A percentile compares a stretch with the other conserved stretches of the same genome.
phyloP scores from a whole-genome alignment of 2,329 filamentous ascomycete genomes.

The Setomelanomma holmii region DNA sequence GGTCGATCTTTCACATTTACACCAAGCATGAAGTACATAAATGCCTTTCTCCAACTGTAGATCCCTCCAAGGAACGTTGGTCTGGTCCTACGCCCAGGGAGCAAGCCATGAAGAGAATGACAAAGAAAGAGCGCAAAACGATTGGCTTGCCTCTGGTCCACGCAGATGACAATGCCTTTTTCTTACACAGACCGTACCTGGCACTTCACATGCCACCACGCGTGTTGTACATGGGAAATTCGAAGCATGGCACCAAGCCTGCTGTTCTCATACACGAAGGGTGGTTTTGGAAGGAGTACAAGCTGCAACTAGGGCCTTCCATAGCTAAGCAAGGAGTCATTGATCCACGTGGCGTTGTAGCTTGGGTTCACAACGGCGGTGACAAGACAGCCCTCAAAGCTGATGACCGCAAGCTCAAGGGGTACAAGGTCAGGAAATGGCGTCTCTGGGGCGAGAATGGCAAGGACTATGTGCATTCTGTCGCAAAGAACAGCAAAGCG shows the following conservation, averaged over 20 bases:
- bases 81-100: constrained; percentile 20
- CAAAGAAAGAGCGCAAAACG: constrained; percentile 16
- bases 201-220: constrained; percentile 39
- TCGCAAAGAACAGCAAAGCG: constrained; percentile 23
- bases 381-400: constrained; percentile 13
- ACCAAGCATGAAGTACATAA: constrained; percentile 19
- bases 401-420: constrained; percentile 24
- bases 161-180: constrained; percentile 27
- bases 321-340: constrained; percentile 29
- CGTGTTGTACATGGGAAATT: constrained; percentile 31
- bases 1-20: constrained; percentile 35
- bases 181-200: constrained; percentile 38
- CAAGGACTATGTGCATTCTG: constrained; percentile 31
- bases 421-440: constrained; percentile 41
- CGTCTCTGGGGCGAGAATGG: constrained; percentile 43
- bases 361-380: constrained; percentile 27
- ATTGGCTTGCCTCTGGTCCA: constrained; percentile 3
- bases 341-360: constrained; percentile 39
- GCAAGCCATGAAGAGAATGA: constrained; percentile 12
- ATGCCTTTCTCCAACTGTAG: constrained; percentile 16
- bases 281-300: constrained; percentile 39
- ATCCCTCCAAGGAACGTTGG: constrained; percentile 26
- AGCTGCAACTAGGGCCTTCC: constrained; percentile 34
- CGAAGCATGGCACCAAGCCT: constrained; percentile 17
- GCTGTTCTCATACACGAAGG: constrained; percentile 33